Base-by-base conservation (phyloP, 1,284 basidiomycete genomes). In the Mycosarcoma mackinlayi region DNA sequence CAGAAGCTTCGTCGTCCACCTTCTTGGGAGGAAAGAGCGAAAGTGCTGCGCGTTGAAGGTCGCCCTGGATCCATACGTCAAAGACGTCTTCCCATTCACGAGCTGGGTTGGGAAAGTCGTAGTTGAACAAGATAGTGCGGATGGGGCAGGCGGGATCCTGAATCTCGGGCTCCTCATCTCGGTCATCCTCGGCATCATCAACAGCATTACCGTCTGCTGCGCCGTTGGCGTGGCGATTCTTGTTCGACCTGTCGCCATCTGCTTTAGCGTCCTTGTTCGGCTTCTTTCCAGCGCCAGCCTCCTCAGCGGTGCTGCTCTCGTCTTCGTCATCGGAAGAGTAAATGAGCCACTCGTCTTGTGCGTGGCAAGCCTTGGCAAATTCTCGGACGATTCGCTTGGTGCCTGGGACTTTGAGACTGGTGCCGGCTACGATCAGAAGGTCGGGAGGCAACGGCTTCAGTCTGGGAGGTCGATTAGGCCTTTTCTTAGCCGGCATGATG, bases 381-480 rank as follows among this genome's bases (percentile, higher is more conserved):
- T 94, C 92, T 83, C 94, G 94, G 39, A 97, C 93, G 34, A 97
- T 88, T 74, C 90, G 91, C 84, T 93, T 94, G 50, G 96, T 86
- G 6, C 94, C 94, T 8, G 97, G 92, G 81, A 97, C 92, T 70
- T 96, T 95, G 72, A 98, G 87, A 25, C 92, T 94, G 14, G 94
- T 98, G 37, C 94, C 94, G 89, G 96, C 95, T 72, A 98, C 90
- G 76, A 98, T 90, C 38, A 98, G 86, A 84, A 96, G 86, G 79
- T 97, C 94, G 1, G 94, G 94, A 76, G 89, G 73, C 18, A 82
- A 56, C 8, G 80, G 80, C 63, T 81, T 82, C 14, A 81, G 63
- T 18, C 77, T 60, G 1, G 76, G 63, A 5, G 69, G 62, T 18
- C 71, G 64, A 2, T 35, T 18, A 0, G 44, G 28, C 18, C 51